Evolutionary conservation across 768 basidiomycete species (phyloP), one percentile per base, ranked within the genome.

Genomic region (Lactarius hengduanensis): DNA sequence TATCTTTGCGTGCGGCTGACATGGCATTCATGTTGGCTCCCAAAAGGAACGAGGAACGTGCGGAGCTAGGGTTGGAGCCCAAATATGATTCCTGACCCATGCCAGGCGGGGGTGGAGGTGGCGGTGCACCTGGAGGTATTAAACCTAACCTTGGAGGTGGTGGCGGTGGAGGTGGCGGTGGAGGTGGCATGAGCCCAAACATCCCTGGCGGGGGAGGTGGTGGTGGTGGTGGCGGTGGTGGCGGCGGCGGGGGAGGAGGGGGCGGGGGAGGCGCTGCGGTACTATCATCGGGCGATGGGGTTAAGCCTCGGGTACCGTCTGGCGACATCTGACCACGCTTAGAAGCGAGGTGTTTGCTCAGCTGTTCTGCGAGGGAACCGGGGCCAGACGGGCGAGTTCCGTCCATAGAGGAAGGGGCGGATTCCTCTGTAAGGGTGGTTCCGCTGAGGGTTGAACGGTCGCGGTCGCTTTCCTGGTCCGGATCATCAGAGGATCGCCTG

Each of bases 1-100:
- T 85, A 73, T 94, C 92, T 77, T 98, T 98, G 58, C 94, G 90
- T 55, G 82, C 81, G 57, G 82, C 81, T 22, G 87, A 74, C 69
- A 88, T 76, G 36, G 80, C 80, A 69, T 80, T 82, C 57, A 90
- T 73, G 69, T 85, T 87, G 26, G 81, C 76, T 20, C 89, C 84
- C 2, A 87, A 76, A 9, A 89, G 76, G 72, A 84, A 78, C 18
- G 90, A 90, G 43, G 82, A 80, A 30, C 87, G 87, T 43, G 82
- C 78, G 36, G 87, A 89, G 54, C 71, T 75, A 47, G 78, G 78
- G 41, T 76, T 72, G 2, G 82, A 81, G 36, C 67, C 74, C 15
- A 78, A 72, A n/a, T 74, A 70, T 3, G 81, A 80, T 11, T 72
- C 62, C 15, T 69, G 66, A 57, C 76, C 76, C 66, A 64, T 76